Base-by-base conservation (phyloP, 2,329 filamentous ascomycete species). In the Penicillium oxalicum region DNA sequence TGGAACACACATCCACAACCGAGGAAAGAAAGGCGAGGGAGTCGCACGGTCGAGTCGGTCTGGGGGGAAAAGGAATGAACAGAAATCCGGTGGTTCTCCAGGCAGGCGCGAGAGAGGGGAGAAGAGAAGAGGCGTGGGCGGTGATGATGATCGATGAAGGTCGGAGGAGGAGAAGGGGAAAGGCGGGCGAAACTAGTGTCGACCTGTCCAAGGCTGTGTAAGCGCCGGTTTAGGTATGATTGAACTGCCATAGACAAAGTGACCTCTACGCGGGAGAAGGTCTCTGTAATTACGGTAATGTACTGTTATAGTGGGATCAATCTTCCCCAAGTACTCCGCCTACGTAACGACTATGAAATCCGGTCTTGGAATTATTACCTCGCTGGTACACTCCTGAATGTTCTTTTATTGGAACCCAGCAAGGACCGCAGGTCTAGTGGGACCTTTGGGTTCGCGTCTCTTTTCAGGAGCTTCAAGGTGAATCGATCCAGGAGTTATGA, bases 1-100 rank as follows among this genome's bases (percentile, higher is more conserved):
- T 51, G 56, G 59, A 55, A 61, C 60, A 60, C 61, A 58, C 67
- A 70, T 70, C 61, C 65, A 69, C 54, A 49, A 52, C 48, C 29
- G 51, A 36, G 35, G 34, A 24, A 55, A 38, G 45, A 38, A 47
- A 45, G 36, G 40, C 12, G 34, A 45, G 33, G 37, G 26, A 33
- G 33, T 39, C 27, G 13, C 35, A 45, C 8, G 9, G 7, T 18
- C n/a, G n/a, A n/a, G 27, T 39, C 29, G 32, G n/a, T 12, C 24
- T 38, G n/a, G 18, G 25, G 2, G 26, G 18, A 24, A 7, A 6
- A 2, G 4, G 37, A 39, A 36, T 32, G 8, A 32, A 26, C 25
- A n/a, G 35, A 36, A 36, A 18, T 27, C 18, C 18, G 18, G 26
- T 28, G 40, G 46, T 32, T 32, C 29, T 32, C 4, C 8, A 45